A percentile compares a stretch with the other conserved stretches of the same genome.
These are phyloP conservation scores for Cicer bijugum DNA, from an alignment of 306 rosid species.

Conservation along the genomic window DNA sequence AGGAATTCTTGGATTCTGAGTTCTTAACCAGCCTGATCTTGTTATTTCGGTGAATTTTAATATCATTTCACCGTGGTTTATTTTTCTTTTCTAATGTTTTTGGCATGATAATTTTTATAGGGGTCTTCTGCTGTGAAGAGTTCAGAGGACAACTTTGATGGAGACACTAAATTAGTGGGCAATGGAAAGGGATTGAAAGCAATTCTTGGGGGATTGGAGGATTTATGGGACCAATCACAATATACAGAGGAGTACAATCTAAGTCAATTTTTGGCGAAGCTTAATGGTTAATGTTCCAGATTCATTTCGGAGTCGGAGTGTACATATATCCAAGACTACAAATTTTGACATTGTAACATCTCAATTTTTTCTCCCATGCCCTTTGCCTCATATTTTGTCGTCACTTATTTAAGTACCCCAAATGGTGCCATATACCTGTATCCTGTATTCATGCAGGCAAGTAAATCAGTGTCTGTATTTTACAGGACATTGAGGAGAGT, in stretches of 20 bases:
- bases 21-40: neutral
- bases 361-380: constrained; percentile 46
- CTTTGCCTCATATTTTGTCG: constrained; percentile 45
- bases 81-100: constrained; percentile 29
- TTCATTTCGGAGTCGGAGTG: constrained; percentile 52
- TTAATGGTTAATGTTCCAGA: constrained; percentile 68
- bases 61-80: constrained; percentile 2
- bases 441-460: constrained; percentile 5
- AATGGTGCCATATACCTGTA: constrained; percentile 31
- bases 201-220: constrained; percentile 91
- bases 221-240: constrained; percentile 95
- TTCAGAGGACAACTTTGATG: constrained; percentile 55
- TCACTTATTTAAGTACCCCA: constrained; percentile 32
- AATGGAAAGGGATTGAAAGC: constrained; percentile 87
- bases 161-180: constrained; percentile 61
- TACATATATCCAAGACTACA: constrained; percentile 51
- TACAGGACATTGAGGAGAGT: constrained; percentile 43
- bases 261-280: constrained; percentile 85
- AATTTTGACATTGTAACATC: constrained; percentile 57
- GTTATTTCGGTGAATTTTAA: constrained; percentile 13
- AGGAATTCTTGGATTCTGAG: neutral
- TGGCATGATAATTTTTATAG: constrained; percentile 50
- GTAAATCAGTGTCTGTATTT: constrained; percentile 45
- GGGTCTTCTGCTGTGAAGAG: constrained; percentile 60
- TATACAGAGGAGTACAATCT: constrained; percentile 93